phyloP scores from a whole-genome alignment of 2,329 filamentous ascomycete species.

The Xylariaceae sp. region DNA sequence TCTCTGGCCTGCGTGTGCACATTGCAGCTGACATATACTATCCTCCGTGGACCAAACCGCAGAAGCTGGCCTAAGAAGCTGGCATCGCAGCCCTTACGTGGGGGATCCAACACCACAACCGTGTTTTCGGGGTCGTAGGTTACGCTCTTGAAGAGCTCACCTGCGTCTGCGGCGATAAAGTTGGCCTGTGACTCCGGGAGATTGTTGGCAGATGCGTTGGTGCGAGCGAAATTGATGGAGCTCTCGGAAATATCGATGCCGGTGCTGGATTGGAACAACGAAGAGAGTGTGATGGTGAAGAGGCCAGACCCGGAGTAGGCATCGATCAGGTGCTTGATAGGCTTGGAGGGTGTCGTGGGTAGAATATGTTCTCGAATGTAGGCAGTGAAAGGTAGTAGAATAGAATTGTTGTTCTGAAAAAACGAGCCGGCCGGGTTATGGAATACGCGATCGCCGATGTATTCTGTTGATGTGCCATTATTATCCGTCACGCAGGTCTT shows the following conservation, averaged over 20 bases:
- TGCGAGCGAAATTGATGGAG: slow-evolving; percentile 72
- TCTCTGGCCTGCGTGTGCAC: slow-evolving; percentile 96
- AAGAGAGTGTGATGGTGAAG: slow-evolving; percentile 90
- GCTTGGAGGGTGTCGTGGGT: slow-evolving; percentile 37
- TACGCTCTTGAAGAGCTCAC: slow-evolving; percentile 74
- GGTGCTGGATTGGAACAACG: slow-evolving; percentile 75
- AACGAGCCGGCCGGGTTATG: slow-evolving; percentile 90
- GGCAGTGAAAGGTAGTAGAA: slow-evolving; percentile 78
- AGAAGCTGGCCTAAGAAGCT: slow-evolving; percentile 80
- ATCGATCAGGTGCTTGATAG: slow-evolving; percentile 86
- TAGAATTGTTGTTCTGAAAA: slow-evolving; percentile 99
- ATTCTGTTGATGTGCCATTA: slow-evolving; percentile 80
- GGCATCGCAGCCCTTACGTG: slow-evolving; percentile 87
- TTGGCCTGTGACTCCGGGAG: slow-evolving; percentile 63
- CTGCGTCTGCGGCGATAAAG: slow-evolving; percentile 88
- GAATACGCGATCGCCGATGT: slow-evolving; percentile 79
- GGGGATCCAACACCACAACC: slow-evolving; percentile 93
- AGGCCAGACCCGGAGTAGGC: slow-evolving; percentile 96
- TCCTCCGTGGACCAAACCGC: slow-evolving; percentile 68
- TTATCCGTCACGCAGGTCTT: slow-evolving; percentile 88
- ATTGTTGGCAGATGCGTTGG: slow-evolving; percentile 75
- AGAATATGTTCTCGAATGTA: slow-evolving; percentile 81
- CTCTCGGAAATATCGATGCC: slow-evolving; percentile 85
- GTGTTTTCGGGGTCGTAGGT: slow-evolving; percentile 74
- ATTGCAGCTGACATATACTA: slow-evolving; percentile 96